phyloP scores from a whole-genome alignment of 345 rosid genomes.

The Camelina laxa region DNA sequence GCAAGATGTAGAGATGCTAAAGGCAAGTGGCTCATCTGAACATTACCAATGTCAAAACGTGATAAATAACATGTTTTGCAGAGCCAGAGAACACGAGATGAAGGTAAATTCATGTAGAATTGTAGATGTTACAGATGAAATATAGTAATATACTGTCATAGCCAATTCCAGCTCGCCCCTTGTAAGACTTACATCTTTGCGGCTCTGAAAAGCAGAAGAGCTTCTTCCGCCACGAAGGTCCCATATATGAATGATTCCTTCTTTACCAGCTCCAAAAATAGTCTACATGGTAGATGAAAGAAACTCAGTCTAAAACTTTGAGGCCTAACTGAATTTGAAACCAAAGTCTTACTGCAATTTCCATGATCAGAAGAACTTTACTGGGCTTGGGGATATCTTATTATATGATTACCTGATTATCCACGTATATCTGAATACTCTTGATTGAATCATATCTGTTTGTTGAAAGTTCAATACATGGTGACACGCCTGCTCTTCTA shows the following conservation, averaged over 20 bases:
- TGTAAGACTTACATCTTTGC: constrained; percentile 60
- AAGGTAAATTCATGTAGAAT: constrained; percentile 14
- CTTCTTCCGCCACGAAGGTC: constrained; percentile 91
- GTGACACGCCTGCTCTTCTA: constrained; percentile 65
- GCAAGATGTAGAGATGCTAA: constrained; percentile 64
- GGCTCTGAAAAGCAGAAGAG: constrained; percentile 68
- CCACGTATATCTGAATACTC: constrained; percentile 64
- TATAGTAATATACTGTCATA: background rate
- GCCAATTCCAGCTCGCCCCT: constrained; percentile 6
- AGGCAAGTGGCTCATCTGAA: constrained; percentile 65
- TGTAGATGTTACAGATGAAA: constrained; percentile 1
- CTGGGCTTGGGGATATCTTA: constrained; percentile 18
- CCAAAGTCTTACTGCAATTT: constrained; percentile 10
- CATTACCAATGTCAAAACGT: constrained; percentile 18
- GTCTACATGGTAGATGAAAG: constrained; percentile 49
- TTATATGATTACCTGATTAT: constrained; percentile 68
- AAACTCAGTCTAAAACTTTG: constrained; percentile 28
- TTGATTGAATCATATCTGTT: constrained; percentile 54
- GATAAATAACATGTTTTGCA: constrained; percentile 16
- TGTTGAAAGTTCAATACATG: constrained; percentile 69
- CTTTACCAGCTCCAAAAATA: constrained; percentile 77
- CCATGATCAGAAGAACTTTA: constrained; percentile 29
- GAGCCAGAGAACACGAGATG: constrained; percentile 26
- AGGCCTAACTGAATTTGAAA: constrained; percentile 6
- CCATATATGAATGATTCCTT: constrained; percentile 77